These are phyloP conservation scores for Calendula officinalis DNA, from an alignment of 129 eudicot genomes.

Conservation along the genomic window DNA sequence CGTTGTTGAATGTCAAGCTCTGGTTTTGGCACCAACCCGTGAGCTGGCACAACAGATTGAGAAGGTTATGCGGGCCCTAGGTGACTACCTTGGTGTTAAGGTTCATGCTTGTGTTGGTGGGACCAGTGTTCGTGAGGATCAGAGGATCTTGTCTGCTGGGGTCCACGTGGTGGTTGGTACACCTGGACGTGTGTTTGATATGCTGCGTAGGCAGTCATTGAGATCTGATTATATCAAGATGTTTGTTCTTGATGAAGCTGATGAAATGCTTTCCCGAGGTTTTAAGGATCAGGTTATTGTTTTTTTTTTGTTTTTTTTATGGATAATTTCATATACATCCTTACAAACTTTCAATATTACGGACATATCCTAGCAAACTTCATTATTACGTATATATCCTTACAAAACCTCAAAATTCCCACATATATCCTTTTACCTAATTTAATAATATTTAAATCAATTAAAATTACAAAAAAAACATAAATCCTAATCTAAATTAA, in stretches of 20 bases:
- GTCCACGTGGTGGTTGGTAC: conserved; percentile 39
- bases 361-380: too few species aligned
- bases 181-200: conserved; percentile 37
- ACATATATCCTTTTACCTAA: too few species aligned
- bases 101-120: conserved; percentile 36
- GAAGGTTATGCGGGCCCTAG: conserved; percentile 29
- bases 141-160: conserved; percentile 31
- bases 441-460: too few species aligned
- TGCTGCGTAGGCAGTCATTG: conserved; percentile 31
- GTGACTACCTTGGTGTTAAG: conserved; percentile 31
- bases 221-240: conserved; percentile 31
- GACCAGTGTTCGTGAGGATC: conserved; percentile 36
- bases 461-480: too few species aligned
- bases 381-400: too few species aligned
- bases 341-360: too few species aligned
- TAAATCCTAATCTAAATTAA: too few species aligned
- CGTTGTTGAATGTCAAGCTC: conserved; percentile 20
- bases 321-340: too few species aligned
- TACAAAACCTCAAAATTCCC: too few species aligned
- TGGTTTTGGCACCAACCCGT: conserved; percentile 30
- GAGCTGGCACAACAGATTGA: conserved; percentile 29
- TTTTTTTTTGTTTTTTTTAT: background rate
- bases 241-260: conserved; percentile 40
- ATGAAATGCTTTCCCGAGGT: conserved; percentile 41
- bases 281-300: conserved; percentile 36